phyloP scores from a whole-genome alignment of 768 basidiomycete genomes.

The Pholiota conissans region DNA sequence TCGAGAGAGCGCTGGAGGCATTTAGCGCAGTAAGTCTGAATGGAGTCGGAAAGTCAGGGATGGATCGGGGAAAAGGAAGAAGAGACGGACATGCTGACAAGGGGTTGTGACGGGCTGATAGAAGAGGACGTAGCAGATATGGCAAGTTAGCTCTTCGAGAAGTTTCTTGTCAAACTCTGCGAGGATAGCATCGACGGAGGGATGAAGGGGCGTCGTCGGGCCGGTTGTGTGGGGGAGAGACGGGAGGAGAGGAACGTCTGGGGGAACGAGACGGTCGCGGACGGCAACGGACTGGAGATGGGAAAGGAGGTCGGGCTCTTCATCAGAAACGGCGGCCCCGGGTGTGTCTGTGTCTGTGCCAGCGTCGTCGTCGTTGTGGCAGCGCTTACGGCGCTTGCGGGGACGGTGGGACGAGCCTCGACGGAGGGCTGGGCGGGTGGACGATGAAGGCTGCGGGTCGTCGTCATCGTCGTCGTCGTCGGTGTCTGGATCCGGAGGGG shows the following conservation, averaged over 20 bases:
- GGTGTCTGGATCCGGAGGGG: slow-evolving; percentile 13
- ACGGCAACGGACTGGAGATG: slow-evolving; percentile 35
- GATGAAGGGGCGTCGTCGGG: slow-evolving; percentile 2
- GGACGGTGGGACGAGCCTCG: slow-evolving; percentile 20
- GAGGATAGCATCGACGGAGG: slow-evolving; percentile 24
- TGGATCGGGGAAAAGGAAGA: slow-evolving; percentile 9
- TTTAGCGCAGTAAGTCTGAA: slow-evolving; percentile 84
- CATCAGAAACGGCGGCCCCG: slow-evolving; percentile 9
- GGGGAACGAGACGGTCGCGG: slow-evolving; percentile 28
- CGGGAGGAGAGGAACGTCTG: slow-evolving; percentile 31
- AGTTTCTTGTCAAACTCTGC: slow-evolving; percentile 60
- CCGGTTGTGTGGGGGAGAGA: slow-evolving; percentile 15
- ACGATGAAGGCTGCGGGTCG: neutral
- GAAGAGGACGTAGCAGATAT: slow-evolving; percentile 86
- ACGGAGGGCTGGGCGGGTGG: slow-evolving; percentile 1
- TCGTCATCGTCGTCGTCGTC: slow-evolving; percentile 23
- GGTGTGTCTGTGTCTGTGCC: slow-evolving; percentile 29
- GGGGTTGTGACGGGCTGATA: slow-evolving; percentile 90
- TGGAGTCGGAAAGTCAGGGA: slow-evolving; percentile 15
- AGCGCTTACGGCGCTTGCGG: slow-evolving; percentile 29
- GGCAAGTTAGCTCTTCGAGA: slow-evolving; percentile 75
- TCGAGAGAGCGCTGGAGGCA: slow-evolving; percentile 92
- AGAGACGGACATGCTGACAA: slow-evolving; percentile 82
- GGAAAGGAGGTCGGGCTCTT: slow-evolving; percentile 33
- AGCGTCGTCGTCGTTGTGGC: slow-evolving; percentile 18